Evolutionary conservation across 495 filamentous ascomycete genomes (phyloP).

Genomic region (Hypoxylon intermedium): DNA sequence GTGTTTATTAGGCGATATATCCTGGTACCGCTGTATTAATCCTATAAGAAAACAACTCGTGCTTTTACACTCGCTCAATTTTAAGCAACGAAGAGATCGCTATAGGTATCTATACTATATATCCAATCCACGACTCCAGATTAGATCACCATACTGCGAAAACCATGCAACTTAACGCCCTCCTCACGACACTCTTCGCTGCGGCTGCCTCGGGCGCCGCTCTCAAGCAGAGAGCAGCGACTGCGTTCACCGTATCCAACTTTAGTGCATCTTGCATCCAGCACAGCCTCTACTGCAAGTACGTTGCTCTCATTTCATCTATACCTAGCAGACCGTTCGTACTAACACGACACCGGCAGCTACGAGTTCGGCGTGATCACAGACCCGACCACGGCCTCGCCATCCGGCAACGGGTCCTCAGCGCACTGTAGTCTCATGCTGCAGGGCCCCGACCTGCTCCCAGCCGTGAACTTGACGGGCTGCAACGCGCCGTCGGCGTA

Average conservation of each 20-base stretch:
- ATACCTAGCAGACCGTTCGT: too few relatives aligned
- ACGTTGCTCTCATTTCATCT: background rate
- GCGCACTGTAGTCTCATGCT: slow-evolving; percentile 24
- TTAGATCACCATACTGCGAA: background rate
- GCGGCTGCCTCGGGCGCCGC: slow-evolving; percentile 21
- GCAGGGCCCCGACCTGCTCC: slow-evolving; percentile 27
- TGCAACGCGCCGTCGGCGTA: slow-evolving; percentile 11
- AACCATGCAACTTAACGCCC: slow-evolving; percentile 19
- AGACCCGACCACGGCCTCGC: slow-evolving; percentile 15
- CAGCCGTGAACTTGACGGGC: slow-evolving; percentile 15
- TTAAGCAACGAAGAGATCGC: too few relatives aligned
- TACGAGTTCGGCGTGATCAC: slow-evolving; percentile 29
- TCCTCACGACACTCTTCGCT: slow-evolving; percentile 24
- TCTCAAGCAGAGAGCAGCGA: slow-evolving; percentile 10
- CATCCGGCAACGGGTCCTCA: slow-evolving; percentile 10
- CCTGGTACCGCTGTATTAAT: too few relatives aligned
- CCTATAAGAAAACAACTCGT: too few relatives aligned
- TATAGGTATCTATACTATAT: background rate
- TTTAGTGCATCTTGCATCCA: slow-evolving; percentile 32
- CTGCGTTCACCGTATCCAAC: slow-evolving; percentile 14
- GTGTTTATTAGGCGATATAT: too few relatives aligned
- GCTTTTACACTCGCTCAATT: too few relatives aligned
- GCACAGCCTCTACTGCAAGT: slow-evolving; percentile 30
- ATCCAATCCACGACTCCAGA: too few relatives aligned
- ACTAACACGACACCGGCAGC: slow-evolving; percentile 4